Evolutionary conservation across 2,329 filamentous ascomycete species (phyloP), one percentile per base, ranked within the genome.

Genomic region (Pseudogymnoascus sp.): DNA sequence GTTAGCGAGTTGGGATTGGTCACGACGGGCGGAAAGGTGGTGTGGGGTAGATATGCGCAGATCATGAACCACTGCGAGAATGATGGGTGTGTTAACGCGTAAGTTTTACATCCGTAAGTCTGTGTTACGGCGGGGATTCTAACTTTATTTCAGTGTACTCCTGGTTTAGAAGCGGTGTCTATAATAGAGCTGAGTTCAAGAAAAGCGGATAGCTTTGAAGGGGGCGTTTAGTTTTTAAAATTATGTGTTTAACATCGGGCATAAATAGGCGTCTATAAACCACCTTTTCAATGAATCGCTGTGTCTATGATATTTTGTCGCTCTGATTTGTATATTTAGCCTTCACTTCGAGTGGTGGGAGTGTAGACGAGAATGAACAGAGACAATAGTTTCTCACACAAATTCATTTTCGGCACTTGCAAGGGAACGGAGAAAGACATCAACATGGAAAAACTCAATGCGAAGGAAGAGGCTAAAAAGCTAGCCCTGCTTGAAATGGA

Each of bases 1-100:
- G 90, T 96, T 30, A 88, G 83, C 61, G 93, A 97, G 73, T 75
- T 97, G 65, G 92, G 92, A 65, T 78, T 96, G 62, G 90, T 93
- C 22, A 97, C 92, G 2, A 87, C 91, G 1, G 86, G 86, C 63
- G 92, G 92, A 64, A 96, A 96, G 78, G 89, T 95, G 14, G 90
- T 91, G 7, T 96, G 91, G 91, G 90, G 89, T 67, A 82, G 89
- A 66, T 92, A 86, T 74, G 88, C 88, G 8, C 87, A 90, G 57
- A 58, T 58, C 50, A 81, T 81, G 20, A 80, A 81, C 68, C 79
- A 79, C 64, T 74, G 72, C 37, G 83, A 85, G 71, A 83, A 83
- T 64, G 83, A 86, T 68, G 83, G 83, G 30, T 84, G 81, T 71
- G 75, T 85, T 60, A 82, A 82, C 73, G 57, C 57, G 47, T 54